Evolutionary conservation across 2,329 filamentous ascomycete genomes (phyloP), one percentile per base, ranked within the genome.

Genomic region (Cladosporium sp.): DNA sequence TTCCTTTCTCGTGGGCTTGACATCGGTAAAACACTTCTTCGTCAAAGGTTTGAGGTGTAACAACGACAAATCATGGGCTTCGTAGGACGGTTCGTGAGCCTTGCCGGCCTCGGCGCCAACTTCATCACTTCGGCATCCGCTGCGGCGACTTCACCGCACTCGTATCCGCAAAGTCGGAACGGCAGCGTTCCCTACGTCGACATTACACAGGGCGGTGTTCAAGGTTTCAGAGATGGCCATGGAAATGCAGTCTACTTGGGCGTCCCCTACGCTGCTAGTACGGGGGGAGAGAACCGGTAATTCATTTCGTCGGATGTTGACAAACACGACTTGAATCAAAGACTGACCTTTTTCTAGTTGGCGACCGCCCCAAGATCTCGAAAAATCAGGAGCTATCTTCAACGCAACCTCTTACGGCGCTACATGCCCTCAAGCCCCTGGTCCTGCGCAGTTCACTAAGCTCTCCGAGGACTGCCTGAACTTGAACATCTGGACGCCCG

Each of bases 381-480:
- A 53, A 0, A 50, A 48, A 18, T 54, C 58, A 34, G 13, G 15
- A 4, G 22, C 42, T 37, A 47, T 54, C 13, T 60, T 67, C 47
- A 61, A 64, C 36, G 62, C 65, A 7, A 65, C 60, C n/a, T 53
- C 57, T 11, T 67, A 56, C 51, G 61, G 56, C 20, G 58, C 64
- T 18, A 58, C 65, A 6, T 68, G 65, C 45, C 62, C 67, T 4
- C 65, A 68, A 49, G 63, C 67, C 27, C 45, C 45, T 17, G 45
- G 37, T 15, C 24, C 24, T 4, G 27, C 29, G 24, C 18, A 54
- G 39, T 30, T 43, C 57, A 17, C 64, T 59, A 36, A 59, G 54
- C 48, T 47, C 13, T 48, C 45, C 13, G 81, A 84, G 58, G 76
- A 83, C 54, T 84, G 82, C 51, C 69, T 84, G 4, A 80, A 78